Conservation (phyloP, 768 basidiomycete genomes). For the Sporobolomyces roseus region DNA sequence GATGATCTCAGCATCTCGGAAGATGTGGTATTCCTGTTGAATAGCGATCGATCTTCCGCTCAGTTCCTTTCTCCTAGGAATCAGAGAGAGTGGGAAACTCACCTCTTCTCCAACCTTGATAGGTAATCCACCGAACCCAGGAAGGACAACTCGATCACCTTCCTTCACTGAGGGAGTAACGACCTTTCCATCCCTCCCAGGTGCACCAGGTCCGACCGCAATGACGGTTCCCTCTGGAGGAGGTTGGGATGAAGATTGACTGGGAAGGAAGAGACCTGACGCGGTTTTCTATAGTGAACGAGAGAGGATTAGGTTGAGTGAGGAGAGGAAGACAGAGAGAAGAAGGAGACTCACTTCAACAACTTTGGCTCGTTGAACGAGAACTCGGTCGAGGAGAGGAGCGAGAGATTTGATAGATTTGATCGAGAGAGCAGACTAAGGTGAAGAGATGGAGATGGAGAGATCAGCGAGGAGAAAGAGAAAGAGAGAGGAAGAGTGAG, state of each 20-base stretch:
- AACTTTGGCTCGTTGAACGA: slow-evolving; percentile 95
- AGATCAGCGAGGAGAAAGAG: not conserved
- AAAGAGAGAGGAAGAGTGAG: not conserved
- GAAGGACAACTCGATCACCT: slow-evolving; percentile 87
- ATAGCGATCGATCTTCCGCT: not conserved
- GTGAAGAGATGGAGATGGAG: not conserved
- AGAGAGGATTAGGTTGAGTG: not conserved
- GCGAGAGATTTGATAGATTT: slow-evolving; percentile 85
- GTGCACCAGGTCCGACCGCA: slow-evolving; percentile 91
- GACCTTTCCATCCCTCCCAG: slow-evolving; percentile 74
- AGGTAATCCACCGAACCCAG: slow-evolving; percentile 91
- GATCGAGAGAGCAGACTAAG: slow-evolving; percentile 51
- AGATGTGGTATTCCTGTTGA: slow-evolving; percentile 82
- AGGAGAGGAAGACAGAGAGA: slow-evolving; percentile 51
- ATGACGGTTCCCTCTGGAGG: slow-evolving; percentile 97
- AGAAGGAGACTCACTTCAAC: slow-evolving; percentile 66
- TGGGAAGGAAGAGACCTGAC: slow-evolving; percentile 89
- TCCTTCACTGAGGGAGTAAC: slow-evolving; percentile 72
- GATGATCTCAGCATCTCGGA: slow-evolving; percentile 90
- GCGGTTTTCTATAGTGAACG: slow-evolving; percentile 81
- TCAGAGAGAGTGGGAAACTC: not conserved
- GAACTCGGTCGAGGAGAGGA: slow-evolving; percentile 90
- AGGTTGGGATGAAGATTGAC: slow-evolving; percentile 73
- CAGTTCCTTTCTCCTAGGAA: not conserved
- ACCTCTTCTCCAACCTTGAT: slow-evolving; percentile 98